These are phyloP conservation scores for Pseudogymnoascus sp. DNA, from an alignment of 2,329 filamentous ascomycete genomes.

Conservation along the genomic window DNA sequence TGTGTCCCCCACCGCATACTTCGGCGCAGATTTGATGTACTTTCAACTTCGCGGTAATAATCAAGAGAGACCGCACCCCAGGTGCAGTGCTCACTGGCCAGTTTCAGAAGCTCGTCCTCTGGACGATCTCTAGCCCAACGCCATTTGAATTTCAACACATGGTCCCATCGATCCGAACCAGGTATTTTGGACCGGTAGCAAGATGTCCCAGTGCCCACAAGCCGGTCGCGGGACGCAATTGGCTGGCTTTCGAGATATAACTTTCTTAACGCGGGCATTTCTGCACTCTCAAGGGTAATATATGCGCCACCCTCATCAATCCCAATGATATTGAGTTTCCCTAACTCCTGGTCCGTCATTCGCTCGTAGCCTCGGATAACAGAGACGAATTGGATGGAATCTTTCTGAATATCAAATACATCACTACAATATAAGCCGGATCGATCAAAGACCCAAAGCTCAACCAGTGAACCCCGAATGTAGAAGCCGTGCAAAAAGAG, in stretches of 20 bases:
- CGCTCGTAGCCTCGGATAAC: neutral
- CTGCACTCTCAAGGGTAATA: neutral
- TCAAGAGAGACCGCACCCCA: conserved; percentile 25
- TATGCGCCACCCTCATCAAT: neutral
- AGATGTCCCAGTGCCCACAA: conserved; percentile 9
- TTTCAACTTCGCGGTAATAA: neutral
- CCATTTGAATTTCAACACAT: neutral
- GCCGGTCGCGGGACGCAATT: neutral
- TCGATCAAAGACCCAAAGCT: neutral
- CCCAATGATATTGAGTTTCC: neutral
- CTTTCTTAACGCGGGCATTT: neutral
- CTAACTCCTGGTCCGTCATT: neutral
- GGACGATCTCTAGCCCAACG: neutral
- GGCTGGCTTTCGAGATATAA: neutral
- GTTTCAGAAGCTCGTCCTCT: conserved; percentile 24
- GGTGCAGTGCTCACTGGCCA: conserved; percentile 23
- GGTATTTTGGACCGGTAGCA: conserved; percentile 26
- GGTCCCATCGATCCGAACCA: neutral
- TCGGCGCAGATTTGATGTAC: neutral
- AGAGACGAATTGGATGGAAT: neutral
- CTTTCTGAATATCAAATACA: neutral
- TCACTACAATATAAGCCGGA: neutral
- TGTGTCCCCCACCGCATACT: neutral
- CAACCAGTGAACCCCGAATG: neutral
- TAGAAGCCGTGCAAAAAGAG: neutral